phyloP scores from a whole-genome alignment of 257 asterid species.

The Scutellaria baicalensis region DNA sequence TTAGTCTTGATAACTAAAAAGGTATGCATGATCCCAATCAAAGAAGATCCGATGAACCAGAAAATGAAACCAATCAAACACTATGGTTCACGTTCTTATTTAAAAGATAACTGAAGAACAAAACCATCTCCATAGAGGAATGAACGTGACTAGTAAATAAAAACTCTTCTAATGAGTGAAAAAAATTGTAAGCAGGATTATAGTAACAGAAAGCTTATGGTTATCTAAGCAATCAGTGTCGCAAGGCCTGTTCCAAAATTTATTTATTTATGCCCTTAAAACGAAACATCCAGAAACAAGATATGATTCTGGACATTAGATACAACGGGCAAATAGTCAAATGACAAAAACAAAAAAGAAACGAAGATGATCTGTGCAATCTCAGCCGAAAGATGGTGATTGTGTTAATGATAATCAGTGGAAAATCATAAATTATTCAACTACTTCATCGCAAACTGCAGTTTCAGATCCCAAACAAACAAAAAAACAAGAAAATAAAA shows the following conservation, averaged over 20 bases:
- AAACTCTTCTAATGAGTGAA: not conserved
- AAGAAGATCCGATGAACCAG: not conserved
- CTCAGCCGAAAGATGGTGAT: slow-evolving; percentile 87
- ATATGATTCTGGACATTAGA: slow-evolving; percentile 37
- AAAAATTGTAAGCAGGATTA: slow-evolving; percentile 30
- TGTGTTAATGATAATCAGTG: slow-evolving; percentile 31
- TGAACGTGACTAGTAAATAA: not conserved
- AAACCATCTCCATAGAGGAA: no score
- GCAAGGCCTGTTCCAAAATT: slow-evolving; percentile 46
- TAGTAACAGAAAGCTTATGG: slow-evolving; percentile 39
- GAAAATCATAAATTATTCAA: slow-evolving; percentile 17
- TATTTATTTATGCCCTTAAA: slow-evolving; percentile 49
- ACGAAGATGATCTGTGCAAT: slow-evolving; percentile 16
- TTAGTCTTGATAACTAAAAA: not conserved
- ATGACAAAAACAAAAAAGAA: not conserved
- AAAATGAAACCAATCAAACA: no score
- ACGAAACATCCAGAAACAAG: slow-evolving; percentile 42
- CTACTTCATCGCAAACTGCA: slow-evolving; percentile 40
- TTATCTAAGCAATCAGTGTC: slow-evolving; percentile 43
- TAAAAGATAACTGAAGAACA: not conserved
- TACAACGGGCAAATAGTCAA: slow-evolving; percentile 31
- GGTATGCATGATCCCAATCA: not conserved
- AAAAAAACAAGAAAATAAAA: no score
- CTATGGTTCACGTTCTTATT: no score
- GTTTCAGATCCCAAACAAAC: not conserved